Percentiles rank a stretch among this genome's conserved stretches.
Conservation (phyloP, 2,329 filamentous ascomycete genomes). For the Fusarium tricinctum region DNA sequence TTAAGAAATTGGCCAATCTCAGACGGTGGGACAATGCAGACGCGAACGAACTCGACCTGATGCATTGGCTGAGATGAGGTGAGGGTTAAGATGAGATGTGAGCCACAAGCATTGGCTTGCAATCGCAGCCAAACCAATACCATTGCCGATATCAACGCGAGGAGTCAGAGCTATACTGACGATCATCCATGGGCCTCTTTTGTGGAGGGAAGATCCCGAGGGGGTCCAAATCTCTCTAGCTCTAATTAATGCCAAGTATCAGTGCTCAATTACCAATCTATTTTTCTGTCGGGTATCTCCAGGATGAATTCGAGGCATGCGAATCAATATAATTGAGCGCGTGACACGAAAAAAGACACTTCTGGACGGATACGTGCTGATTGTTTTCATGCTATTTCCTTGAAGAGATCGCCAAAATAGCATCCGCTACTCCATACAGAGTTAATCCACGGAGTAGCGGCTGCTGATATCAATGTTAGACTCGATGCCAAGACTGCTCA, state of each 20-base stretch:
- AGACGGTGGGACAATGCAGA: constrained; percentile 23
- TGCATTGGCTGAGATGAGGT: constrained; percentile 36
- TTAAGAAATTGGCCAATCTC: constrained; percentile 39
- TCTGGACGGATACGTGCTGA: constrained; percentile 8
- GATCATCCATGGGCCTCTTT: constrained; percentile 42
- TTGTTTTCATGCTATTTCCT: constrained; percentile 34
- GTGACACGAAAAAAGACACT: constrained; percentile 28
- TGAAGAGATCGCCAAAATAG: constrained; percentile 33
- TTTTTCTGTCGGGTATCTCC: constrained; percentile 10
- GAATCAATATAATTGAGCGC: constrained; percentile 27
- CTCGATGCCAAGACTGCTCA: constrained; percentile 19
- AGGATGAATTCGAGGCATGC: constrained; percentile 18
- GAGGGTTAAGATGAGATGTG: constrained; percentile 26
- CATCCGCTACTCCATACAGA: constrained; percentile 34
- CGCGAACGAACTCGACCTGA: constrained; percentile 36
- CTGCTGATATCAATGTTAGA: constrained; percentile 27
- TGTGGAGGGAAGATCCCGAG: constrained; percentile 44
- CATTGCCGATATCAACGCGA: constrained; percentile 11
- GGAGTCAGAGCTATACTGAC: constrained; percentile 38
- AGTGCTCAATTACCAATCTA: constrained; percentile 6
- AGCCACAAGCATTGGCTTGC: constrained; percentile 27
- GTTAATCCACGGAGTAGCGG: constrained; percentile 21
- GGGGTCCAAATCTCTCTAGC: constrained; percentile 13
- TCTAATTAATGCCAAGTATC: constrained; percentile 9
- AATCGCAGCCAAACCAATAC: constrained; percentile 2